Evolutionary conservation across 1,139 yeast species (phyloP).

Genomic region (Lodderomyces theae): DNA sequence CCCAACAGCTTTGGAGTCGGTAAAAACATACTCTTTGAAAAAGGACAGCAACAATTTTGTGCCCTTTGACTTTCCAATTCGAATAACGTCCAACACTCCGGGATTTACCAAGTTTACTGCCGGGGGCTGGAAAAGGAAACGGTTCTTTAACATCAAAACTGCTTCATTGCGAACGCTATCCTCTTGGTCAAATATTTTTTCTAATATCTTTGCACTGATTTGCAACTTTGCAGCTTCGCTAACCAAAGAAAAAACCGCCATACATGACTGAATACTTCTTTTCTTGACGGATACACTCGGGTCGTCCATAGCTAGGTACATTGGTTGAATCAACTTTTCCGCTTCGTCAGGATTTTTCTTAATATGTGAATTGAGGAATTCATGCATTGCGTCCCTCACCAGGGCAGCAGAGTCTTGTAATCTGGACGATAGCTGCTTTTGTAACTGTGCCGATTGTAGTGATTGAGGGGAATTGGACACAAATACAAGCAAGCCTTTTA

Average conservation of each 20-base stretch:
- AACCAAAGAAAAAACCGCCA: slow-evolving; percentile 42
- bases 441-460: slow-evolving; percentile 49
- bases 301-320: slow-evolving; percentile 54
- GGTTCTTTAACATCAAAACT: slow-evolving; percentile 18
- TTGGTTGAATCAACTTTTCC: slow-evolving; percentile 46
- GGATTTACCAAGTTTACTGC: not conserved
- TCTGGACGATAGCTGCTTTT: slow-evolving; percentile 49
- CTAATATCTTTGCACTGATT: slow-evolving; percentile 50
- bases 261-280: slow-evolving; percentile 54
- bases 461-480: slow-evolving; percentile 53
- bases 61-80: not conserved
- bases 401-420: slow-evolving; percentile 63
- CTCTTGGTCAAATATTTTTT: slow-evolving; percentile 69
- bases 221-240: slow-evolving; percentile 33
- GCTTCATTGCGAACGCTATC: slow-evolving; percentile 50
- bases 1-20: not conserved
- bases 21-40: not conserved
- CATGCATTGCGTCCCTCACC: slow-evolving; percentile 75
- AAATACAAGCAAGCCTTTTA: slow-evolving; percentile 48
- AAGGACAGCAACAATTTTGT: not conserved
- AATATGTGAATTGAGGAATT: slow-evolving; percentile 56
- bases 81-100: not conserved
- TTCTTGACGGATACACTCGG: slow-evolving; percentile 65
- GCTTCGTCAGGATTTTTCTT: slow-evolving; percentile 42
- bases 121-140: not conserved